Base-by-base conservation (phyloP, 352 stramenopile species). In the Albugo candida region DNA sequence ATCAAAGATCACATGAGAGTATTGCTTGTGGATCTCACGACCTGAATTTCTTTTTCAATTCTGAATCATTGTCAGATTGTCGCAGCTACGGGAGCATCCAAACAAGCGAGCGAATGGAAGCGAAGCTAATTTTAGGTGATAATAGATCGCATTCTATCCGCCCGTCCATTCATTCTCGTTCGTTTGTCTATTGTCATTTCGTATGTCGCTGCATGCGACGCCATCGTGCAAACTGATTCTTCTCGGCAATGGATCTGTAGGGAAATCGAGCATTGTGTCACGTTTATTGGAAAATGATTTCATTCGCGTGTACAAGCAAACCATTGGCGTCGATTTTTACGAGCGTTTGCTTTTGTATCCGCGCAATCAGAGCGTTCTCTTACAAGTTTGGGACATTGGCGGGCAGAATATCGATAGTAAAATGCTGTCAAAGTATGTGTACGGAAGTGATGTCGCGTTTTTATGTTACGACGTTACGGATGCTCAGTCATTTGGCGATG, bases 311-410 rank as follows among this genome's bases (percentile, higher is more conserved):
- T 93, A 94, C 66, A 86, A 84, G 49, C 78, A 93, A 52, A 93
- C 78, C 0, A 71, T 92, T 44, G 74, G 78, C 8, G 56, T 89
- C 14, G 80, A 91, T 58, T 91, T 91, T 48, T 94, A 75, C 51
- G 75, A 92, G 60, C 91, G 91, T 55, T 81, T 76, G 50, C 63
- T 92, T 13, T 53, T 70, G 31, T 67, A 91, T 13, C 63, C 73
- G n/a, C 67, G 72, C 8, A 3, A 43, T 10, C 72, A 85, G 52
- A 63, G 86, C 53, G 65, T 83, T 20, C 66, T 86, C 39, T 60
- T 92, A 17, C 74, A 92, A 50, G 67, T 94, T 8, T 92, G 78
- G 77, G 82, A 93, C 62, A 92, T 92, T 43, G 81, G 79, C 14
- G 78, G 80, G 10, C 81, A 94, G 53, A 88, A 64, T n/a, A 84